Evolutionary conservation across 1,284 basidiomycete species (phyloP).

Genomic region (Ceratorhiza oryzae-sativae): DNA sequence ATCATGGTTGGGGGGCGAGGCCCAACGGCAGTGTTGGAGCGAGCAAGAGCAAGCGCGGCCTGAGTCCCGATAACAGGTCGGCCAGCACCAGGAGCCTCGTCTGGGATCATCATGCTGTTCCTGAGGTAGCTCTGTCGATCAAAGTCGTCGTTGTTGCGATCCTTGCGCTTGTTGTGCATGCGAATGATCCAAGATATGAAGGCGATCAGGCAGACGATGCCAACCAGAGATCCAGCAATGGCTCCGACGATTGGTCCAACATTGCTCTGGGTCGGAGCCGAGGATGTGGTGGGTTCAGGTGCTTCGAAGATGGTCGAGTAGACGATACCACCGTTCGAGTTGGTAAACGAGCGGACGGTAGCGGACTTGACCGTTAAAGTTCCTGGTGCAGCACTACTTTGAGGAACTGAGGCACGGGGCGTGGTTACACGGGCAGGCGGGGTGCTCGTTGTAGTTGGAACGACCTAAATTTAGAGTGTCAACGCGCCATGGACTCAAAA

Average conservation of each 20-base stretch:
- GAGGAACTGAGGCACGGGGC: background rate
- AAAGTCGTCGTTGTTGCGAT: conserved; percentile 37
- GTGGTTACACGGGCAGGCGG: background rate
- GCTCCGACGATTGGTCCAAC: conserved; percentile 40
- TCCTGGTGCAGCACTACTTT: background rate
- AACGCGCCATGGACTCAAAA: background rate
- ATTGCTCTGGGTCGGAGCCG: conserved; percentile 3
- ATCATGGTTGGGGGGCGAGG: conserved; percentile 43
- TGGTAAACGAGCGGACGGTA: background rate
- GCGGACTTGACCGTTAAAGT: background rate
- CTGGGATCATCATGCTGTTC: conserved; percentile 43
- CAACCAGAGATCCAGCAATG: conserved; percentile 37
- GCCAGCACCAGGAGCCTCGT: conserved; percentile 35
- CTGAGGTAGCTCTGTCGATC: conserved; percentile 42
- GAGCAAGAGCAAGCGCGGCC: conserved; percentile 39
- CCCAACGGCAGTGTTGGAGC: conserved; percentile 27
- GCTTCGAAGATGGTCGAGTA: background rate
- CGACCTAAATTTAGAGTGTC: conserved; percentile 9
- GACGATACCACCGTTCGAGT: background rate
- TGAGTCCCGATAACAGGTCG: conserved; percentile 37
- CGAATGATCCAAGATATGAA: conserved; percentile 38
- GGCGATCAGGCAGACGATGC: conserved; percentile 31
- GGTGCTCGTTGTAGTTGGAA: conserved; percentile 4
- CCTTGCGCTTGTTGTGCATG: conserved; percentile 36
- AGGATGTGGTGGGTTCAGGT: conserved; percentile 6